Conservation (phyloP, 2,329 filamentous ascomycete species). For the Byssothecium circinans region DNA sequence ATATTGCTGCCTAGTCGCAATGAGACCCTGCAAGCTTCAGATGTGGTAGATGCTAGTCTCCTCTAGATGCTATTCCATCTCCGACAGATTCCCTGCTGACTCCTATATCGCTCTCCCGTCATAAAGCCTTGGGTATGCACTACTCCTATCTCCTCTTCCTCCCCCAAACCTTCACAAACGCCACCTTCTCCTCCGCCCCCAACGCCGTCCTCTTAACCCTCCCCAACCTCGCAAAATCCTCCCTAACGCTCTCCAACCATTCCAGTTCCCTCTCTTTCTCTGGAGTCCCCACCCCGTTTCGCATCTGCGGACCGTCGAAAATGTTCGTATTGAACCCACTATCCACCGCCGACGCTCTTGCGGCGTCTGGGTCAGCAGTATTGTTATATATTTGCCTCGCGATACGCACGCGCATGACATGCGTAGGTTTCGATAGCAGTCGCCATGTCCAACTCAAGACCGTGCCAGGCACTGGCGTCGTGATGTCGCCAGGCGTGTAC, state of each 20-base stretch:
- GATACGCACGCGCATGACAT: constrained; percentile 87
- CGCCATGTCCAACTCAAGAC: constrained; percentile 81
- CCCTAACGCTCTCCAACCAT: constrained; percentile 76
- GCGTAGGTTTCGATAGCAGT: constrained; percentile 79
- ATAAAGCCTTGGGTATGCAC: too few relatives aligned
- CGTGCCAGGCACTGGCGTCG: constrained; percentile 79
- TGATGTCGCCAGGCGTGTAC: constrained; percentile 86
- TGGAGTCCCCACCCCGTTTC: constrained; percentile 17
- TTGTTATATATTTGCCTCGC: constrained; percentile 67
- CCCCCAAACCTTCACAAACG: constrained; percentile 75
- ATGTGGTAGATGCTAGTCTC: too few relatives aligned
- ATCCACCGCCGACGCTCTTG: constrained; percentile 16
- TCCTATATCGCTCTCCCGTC: too few relatives aligned
- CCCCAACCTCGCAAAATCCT: constrained; percentile 83
- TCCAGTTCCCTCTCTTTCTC: constrained; percentile 58
- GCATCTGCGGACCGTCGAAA: constrained; percentile 32
- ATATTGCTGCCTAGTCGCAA: too few relatives aligned
- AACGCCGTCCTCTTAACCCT: constrained; percentile 87
- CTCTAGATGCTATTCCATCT: too few relatives aligned
- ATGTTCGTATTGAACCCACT: constrained; percentile 37
- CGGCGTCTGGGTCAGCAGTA: constrained; percentile 20
- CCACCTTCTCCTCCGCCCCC: constrained; percentile 77
- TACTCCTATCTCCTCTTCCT: constrained; percentile 38
- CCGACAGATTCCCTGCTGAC: too few relatives aligned
- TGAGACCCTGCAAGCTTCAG: too few relatives aligned